phyloP scores from a whole-genome alignment of 352 stramenopile genomes.

The Halophytophthora batemanensis region DNA sequence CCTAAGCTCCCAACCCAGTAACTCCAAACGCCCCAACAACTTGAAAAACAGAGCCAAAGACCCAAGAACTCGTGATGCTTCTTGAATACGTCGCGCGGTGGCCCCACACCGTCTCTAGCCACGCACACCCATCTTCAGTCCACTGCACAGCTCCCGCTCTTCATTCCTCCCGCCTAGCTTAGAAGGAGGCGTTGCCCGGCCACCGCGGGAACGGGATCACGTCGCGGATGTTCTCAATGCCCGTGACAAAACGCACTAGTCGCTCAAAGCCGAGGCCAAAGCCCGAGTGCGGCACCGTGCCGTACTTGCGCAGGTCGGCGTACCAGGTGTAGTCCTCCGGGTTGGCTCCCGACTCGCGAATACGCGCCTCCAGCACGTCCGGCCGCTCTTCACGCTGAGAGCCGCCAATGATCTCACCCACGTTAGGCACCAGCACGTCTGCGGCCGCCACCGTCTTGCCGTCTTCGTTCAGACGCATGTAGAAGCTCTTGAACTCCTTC shows the following conservation, averaged over 20 bases:
- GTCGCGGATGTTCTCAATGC: slow-evolving; percentile 99
- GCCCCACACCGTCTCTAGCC: slow-evolving; percentile 2
- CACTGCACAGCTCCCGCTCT: slow-evolving; percentile 7
- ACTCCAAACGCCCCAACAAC: too few relatives aligned
- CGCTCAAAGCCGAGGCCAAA: slow-evolving; percentile 99
- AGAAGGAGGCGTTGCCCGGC: slow-evolving; percentile 93
- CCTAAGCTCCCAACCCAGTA: too few relatives aligned
- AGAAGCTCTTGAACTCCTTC: slow-evolving; percentile 99
- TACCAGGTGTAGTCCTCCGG: slow-evolving; percentile 96
- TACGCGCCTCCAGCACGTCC: slow-evolving; percentile 83
- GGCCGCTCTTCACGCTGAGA: slow-evolving; percentile 95
- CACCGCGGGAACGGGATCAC: slow-evolving; percentile 97
- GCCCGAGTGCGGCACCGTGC: slow-evolving; percentile 95
- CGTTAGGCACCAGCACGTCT: slow-evolving; percentile 96
- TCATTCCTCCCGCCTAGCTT: slow-evolving; percentile 15
- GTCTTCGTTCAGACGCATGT: slow-evolving; percentile 99
- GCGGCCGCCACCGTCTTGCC: slow-evolving; percentile 96
- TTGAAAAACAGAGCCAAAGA: too few relatives aligned
- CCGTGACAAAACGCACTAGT: slow-evolving; percentile 97
- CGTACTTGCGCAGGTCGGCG: slow-evolving; percentile 93
- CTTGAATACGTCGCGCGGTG: too few relatives aligned
- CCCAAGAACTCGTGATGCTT: too few relatives aligned
- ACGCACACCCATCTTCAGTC: neutral
- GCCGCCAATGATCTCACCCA: slow-evolving; percentile 97
- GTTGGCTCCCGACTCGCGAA: slow-evolving; percentile 69